A percentile compares a stretch with the other conserved stretches of the same genome.
phyloP scores from a whole-genome alignment of 2,329 filamentous ascomycete species.

The Aspergillus sp. region DNA sequence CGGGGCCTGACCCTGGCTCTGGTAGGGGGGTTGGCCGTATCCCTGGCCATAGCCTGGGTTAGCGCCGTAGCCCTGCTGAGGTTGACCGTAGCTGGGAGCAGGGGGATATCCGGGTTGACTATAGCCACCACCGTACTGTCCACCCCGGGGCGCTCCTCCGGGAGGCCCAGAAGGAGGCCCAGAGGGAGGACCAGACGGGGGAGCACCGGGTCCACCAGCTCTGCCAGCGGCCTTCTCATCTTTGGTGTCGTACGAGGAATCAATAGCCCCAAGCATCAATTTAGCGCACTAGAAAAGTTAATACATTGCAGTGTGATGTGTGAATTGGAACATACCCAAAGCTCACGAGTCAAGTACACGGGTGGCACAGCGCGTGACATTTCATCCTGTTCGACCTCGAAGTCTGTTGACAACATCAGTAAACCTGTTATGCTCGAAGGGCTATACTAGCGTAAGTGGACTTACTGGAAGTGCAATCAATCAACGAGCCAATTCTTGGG shows the following conservation, averaged over 20 bases:
- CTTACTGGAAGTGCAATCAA: slow-evolving; percentile 70
- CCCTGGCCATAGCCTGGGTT: slow-evolving; percentile 3
- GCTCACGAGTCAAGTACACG: slow-evolving; percentile 64
- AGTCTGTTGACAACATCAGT: slow-evolving; percentile 51
- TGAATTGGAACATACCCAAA: slow-evolving; percentile 54
- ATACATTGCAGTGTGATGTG: neutral
- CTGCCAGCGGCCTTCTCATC: slow-evolving; percentile 58
- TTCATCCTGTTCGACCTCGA: slow-evolving; percentile 67
- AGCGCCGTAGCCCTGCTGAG: slow-evolving; percentile 26
- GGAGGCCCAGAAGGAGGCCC: slow-evolving; percentile 15
- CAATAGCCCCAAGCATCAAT: slow-evolving; percentile 67
- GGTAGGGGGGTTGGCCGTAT: slow-evolving; percentile 14
- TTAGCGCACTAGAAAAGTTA: slow-evolving; percentile 56
- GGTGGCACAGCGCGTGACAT: slow-evolving; percentile 64
- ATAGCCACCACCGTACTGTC: slow-evolving; percentile 41
- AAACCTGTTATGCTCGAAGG: neutral
- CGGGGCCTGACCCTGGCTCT: slow-evolving; percentile 16
- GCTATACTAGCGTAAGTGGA: slow-evolving; percentile 14
- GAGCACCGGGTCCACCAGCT: slow-evolving; percentile 18
- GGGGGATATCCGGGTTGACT: slow-evolving; percentile 26
- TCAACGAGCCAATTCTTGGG: slow-evolving; percentile 60
- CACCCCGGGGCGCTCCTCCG: slow-evolving; percentile 30
- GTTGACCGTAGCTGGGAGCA: slow-evolving; percentile 25
- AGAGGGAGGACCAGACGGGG: slow-evolving; percentile 16
- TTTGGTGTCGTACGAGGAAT: slow-evolving; percentile 65